Base-by-base conservation (phyloP, 1,284 basidiomycete genomes). In the Spongiforma sp. region DNA sequence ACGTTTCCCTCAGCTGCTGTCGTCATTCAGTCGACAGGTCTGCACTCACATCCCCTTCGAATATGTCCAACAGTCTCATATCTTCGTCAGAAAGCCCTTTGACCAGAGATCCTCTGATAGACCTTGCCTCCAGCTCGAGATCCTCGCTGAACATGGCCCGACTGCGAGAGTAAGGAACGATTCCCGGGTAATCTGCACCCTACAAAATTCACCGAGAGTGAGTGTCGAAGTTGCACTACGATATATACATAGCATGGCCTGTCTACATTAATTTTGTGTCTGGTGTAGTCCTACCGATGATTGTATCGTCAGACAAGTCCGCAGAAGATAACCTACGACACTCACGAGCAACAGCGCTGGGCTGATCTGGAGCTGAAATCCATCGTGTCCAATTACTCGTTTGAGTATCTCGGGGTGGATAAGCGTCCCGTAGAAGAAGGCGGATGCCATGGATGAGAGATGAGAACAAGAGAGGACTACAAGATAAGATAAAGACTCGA, bases 391-490 rank as follows among this genome's bases (percentile, higher is more conserved):
- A 32, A 93, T 84, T 12, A 93, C 90, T 24, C 86, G 81, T 63
- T 78, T 82, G 43, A 93, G 79, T 68, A 93, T 87, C 59, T 83
- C 84, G 14, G 91, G 90, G 67, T 92, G 89, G 81, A 91, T 87
- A 32, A 93, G 78, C 0, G 92, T 94, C 33, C 95, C 95, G 75
- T 96, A 95, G 81, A 95, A 95, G 78, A 96, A 96, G 7, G 91
- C 91, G 63, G 81, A 77, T 33, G 57, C 36, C 76, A 73, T 75
- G 10, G 65, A 33, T 56, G 50, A 37, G 26, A 36, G 59, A 43
- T 57, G 59, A 43, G 26, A 59, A 46, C 1, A 53, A n/a, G 62
- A 46, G 37, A 39, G 34, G 14, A 34, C 15, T 19, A 54, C 52
- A 24, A 54, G 53, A 54, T 54, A 54, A 54, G 52, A 54, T 54